These are phyloP conservation scores for Elongisporangium undulatum DNA, from an alignment of 352 stramenopile species.

Conservation along the genomic window DNA sequence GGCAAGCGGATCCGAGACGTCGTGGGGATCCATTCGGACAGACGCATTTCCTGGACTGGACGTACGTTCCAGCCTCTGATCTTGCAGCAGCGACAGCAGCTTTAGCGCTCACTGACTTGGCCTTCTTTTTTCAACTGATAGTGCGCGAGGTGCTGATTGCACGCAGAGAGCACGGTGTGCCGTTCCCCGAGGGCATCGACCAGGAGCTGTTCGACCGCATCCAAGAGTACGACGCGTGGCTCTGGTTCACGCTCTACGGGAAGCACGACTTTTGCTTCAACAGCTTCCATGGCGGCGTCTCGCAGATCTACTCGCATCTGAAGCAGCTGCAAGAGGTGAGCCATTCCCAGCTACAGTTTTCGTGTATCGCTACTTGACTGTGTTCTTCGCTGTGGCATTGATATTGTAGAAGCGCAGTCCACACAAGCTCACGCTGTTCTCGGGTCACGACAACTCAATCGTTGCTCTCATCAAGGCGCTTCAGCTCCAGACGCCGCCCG, in stretches of 20 bases:
- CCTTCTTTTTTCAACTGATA: constrained; percentile 8
- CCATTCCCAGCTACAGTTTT: background rate
- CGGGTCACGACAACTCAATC: constrained; percentile 76
- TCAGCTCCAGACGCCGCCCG: constrained; percentile 40
- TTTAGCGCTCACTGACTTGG: background rate
- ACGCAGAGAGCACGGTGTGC: constrained; percentile 47
- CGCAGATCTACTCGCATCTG: constrained; percentile 50
- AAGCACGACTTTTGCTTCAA: constrained; percentile 57
- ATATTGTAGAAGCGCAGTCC: background rate
- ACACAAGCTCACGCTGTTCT: constrained; percentile 72
- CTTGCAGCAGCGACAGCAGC: background rate
- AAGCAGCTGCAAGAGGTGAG: constrained; percentile 32
- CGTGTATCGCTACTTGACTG: too few relatives aligned
- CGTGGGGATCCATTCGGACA: constrained; percentile 26
- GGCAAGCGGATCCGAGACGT: constrained; percentile 38
- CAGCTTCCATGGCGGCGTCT: constrained; percentile 55
- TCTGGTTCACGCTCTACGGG: constrained; percentile 74
- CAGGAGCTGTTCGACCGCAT: constrained; percentile 58
- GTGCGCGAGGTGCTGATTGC: constrained; percentile 75
- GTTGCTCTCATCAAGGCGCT: constrained; percentile 66
- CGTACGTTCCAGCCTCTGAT: constrained; percentile 25
- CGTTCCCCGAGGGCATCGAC: constrained; percentile 48
- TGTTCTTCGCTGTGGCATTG: background rate
- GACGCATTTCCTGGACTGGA: constrained; percentile 59
- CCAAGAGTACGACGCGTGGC: constrained; percentile 60